Evolutionary conservation across 495 filamentous ascomycete genomes (phyloP), one percentile per base, ranked within the genome.

Genomic region (Diplogelasinospora grovesii): DNA sequence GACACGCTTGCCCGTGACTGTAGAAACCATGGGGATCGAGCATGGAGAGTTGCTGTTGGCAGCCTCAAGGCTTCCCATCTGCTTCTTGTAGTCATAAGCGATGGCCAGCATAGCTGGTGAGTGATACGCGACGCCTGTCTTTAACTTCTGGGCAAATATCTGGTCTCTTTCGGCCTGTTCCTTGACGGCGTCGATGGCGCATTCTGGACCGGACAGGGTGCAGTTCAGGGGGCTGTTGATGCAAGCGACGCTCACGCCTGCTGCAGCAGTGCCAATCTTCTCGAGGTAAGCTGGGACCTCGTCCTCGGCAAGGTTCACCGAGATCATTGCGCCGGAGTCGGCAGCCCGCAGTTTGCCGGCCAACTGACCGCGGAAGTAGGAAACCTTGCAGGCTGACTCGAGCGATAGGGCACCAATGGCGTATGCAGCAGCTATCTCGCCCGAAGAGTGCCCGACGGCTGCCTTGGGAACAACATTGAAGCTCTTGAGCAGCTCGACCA

Each of bases 391-490:
- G n/a, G 64, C 66, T 0, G 65, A 62, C n/a, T 49, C 10, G 11
- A 70, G 59, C 3, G 61, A 57, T 13, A 73, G 22, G 11, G 61
- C 55, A 7, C 68, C 66, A 6, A 49, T 34, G 7, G 66, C 45
- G 43, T 68, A 28, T 13, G 59, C 59, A 1, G 59, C 59, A 5
- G 59, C 59, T 48, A 79, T 79, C 46, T 81, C 77, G 7, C 77
- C 77, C 45, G 69, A 74, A 1, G 75, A 80, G 43, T 81, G 76
- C 1, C 77, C 77, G 4, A 78, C 60, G 0, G 77, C 73, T 22
- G 63, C 61, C 21, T 42, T 40, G 2, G 74, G 73, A 8, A 36
- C 29, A 4, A 81, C 57, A 19, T 62, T 63, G 52, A 70, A 70
- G 26, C 51, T 59, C 10, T 45, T 41, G 4, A 80, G 49, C 4